Conservation (phyloP, 2,329 filamentous ascomycete genomes). For the Hawksworthiomyces lignivorus region DNA sequence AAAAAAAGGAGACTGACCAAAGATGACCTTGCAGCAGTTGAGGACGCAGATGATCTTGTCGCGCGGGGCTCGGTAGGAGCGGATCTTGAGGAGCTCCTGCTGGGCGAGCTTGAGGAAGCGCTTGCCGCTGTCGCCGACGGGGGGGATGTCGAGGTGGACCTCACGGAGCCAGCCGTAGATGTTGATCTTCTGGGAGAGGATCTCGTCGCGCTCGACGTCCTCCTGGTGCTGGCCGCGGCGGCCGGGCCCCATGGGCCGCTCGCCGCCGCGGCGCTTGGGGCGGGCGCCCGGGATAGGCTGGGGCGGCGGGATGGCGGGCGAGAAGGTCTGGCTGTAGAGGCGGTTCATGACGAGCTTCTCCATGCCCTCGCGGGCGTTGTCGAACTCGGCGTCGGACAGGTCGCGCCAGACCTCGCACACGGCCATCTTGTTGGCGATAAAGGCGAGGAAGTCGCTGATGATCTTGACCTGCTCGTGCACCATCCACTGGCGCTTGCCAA, state of each 20-base stretch:
- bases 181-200: constrained; percentile 91
- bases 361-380: constrained; percentile 98
- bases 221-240: constrained; percentile 93
- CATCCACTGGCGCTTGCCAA: constrained; percentile 98
- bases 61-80: constrained; percentile 88
- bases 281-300: constrained; percentile 64
- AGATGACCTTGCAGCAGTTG: constrained; percentile 99
- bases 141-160: constrained; percentile 85
- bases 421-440: constrained; percentile 98
- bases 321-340: constrained; percentile 92
- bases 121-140: constrained; percentile 75
- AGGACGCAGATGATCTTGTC: constrained; percentile 98
- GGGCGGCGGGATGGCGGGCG: constrained; percentile 79
- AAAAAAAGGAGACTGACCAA: constrained; percentile 49
- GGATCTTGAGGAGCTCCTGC: constrained; percentile 93
- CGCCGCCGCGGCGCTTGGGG: constrained; percentile 59
- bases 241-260: constrained; percentile 68
- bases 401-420: constrained; percentile 94
- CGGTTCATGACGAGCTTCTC: constrained; percentile 99
- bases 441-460: constrained; percentile 89
- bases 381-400: constrained; percentile 92
- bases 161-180: constrained; percentile 95
- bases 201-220: constrained; percentile 91
- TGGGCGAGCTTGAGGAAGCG: constrained; percentile 85
- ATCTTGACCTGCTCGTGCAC: constrained; percentile 99